Evolutionary conservation across 352 stramenopile genomes (phyloP), one percentile per base, ranked within the genome.

Genomic region (Phytophthora megakarya): DNA sequence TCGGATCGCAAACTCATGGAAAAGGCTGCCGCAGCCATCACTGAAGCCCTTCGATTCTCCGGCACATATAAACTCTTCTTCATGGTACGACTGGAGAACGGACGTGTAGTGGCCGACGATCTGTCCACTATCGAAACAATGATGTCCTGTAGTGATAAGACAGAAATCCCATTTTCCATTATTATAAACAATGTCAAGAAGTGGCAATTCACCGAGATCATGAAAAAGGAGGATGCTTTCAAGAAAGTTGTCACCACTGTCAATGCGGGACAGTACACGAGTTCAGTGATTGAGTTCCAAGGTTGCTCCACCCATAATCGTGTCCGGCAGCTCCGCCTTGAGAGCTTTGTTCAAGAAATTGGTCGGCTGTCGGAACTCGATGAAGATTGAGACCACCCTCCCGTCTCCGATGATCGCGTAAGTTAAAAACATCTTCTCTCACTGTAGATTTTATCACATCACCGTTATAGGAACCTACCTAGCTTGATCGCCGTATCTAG

Each of bases 31-130:
- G 35, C 18, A 3, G 59, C 53, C 22, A 66, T 69, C 65, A 73
- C 59, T 0, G 4, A 55, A 28, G 47, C 65, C 0, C 52, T 73
- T 1, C 55, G 47, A 15, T 22, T 65, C 18, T 39, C 46, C 12
- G 65, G 65, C 7, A 59, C 11, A 8, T 69, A 63, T 53, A 68
- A 73, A 15, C 42, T 69, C 18, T 65, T 73, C 47, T 73, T 73
- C 48, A 61, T 73, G 53, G 49, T 69, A n/a, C 52, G 60, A 9
- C 51, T 73, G n/a, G 28, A 59, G 21, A 63, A 65, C n/a, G 65
- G n/a, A n/a, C n/a, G n/a, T n/a, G n/a, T n/a, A n/a, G n/a, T n/a
- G n/a, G n/a, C n/a, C n/a, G n/a, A n/a, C 7, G 65, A 69, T 25
- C 16, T 69, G 21, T n/a, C 47, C 12, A 65, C 65, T 15, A 59